Evolutionary conservation across 73 alveolate genomes (phyloP).

Genomic region (Uronychia binucleata): DNA sequence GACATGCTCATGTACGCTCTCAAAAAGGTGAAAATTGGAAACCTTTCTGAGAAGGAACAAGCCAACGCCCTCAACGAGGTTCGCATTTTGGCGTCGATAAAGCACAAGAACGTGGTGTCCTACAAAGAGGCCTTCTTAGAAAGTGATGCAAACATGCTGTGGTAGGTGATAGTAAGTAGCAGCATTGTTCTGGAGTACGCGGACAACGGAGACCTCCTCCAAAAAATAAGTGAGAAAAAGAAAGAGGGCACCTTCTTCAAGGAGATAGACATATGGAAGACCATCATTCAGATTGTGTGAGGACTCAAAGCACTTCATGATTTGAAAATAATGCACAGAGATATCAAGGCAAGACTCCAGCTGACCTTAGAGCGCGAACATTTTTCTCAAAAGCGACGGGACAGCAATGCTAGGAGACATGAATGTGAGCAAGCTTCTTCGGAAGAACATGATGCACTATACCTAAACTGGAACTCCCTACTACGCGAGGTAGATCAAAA

Average conservation of each 20-base stretch:
- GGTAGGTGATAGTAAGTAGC: slow-evolving; percentile 18
- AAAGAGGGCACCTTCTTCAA: slow-evolving; percentile 50
- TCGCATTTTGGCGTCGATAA: slow-evolving; percentile 69
- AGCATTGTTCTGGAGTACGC: slow-evolving; percentile 83
- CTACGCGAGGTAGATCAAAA: slow-evolving; percentile 35
- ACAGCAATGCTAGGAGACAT: slow-evolving; percentile 81
- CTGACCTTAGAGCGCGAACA: slow-evolving; percentile 64
- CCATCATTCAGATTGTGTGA: slow-evolving; percentile 58
- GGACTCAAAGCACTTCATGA: slow-evolving; percentile 78
- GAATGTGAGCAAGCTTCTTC: slow-evolving; percentile 72
- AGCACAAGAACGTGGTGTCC: slow-evolving; percentile 62
- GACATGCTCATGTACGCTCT: too few relatives aligned
- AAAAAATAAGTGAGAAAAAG: slow-evolving; percentile 63
- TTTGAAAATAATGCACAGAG: slow-evolving; percentile 74
- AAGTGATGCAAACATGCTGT: slow-evolving; percentile 7
- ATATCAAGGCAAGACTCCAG: slow-evolving; percentile 44
- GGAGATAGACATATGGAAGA: slow-evolving; percentile 77
- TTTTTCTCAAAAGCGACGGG: slow-evolving; percentile 64
- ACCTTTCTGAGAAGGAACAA: slow-evolving; percentile 61
- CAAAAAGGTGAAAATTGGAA: slow-evolving; percentile 62
- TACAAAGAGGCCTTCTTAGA: slow-evolving; percentile 77
- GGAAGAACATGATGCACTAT: slow-evolving; percentile 46
- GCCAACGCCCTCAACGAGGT: slow-evolving; percentile 78
- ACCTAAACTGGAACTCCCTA: slow-evolving; percentile 63
- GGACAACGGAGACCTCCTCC: slow-evolving; percentile 77